Evolutionary conservation across 805 yeast genomes (phyloP), one percentile per base, ranked within the genome.

Genomic region (Starmerella sp.): DNA sequence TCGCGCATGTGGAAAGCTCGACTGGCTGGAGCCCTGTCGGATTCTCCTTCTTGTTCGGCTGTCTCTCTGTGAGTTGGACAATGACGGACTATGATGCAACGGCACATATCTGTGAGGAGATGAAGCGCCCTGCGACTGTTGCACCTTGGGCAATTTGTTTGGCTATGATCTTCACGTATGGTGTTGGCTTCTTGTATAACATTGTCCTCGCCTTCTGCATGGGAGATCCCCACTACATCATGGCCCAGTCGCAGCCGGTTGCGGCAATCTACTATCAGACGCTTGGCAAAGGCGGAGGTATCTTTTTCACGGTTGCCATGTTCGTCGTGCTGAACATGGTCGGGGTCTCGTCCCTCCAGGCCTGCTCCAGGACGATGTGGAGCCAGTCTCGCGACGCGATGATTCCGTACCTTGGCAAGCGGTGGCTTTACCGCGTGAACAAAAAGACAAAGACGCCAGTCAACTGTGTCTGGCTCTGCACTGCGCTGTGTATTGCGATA

Each of bases 301-400:
- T 82, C 49, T 82, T 82, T 1, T 75, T 82, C 60, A 79, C 83
- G 78, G 65, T 79, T 1, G 65, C 82, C 44, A 77, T 80, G 65
- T 77, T 81, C 29, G 66, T 76, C 57, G 80, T 84, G 30, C 85
- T 82, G 66, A 81, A 78, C 67, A 70, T 83, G 55, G 83, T 82
- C 81, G 83, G 84, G 13, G 73, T 78, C 30, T 79, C 85, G 2
- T 75, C 79, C 51, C 70, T 81, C 52, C 77, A 81, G 48, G 87
- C 88, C 6, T 73, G 77, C 15, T 81, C 86, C 4, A 75, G 89
- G 66, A 87, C 83, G 63, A 74, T 82, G 55, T 84, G 86, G 83
- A 87, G 88, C 4, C 82, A 83, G 66, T 81, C 86, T 38, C 77
- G 91, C 69, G 91, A 84, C 66, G 80, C 82, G 60, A 88, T 88